Conservation (phyloP, 805 yeast genomes). For the Novakomyces olei region DNA sequence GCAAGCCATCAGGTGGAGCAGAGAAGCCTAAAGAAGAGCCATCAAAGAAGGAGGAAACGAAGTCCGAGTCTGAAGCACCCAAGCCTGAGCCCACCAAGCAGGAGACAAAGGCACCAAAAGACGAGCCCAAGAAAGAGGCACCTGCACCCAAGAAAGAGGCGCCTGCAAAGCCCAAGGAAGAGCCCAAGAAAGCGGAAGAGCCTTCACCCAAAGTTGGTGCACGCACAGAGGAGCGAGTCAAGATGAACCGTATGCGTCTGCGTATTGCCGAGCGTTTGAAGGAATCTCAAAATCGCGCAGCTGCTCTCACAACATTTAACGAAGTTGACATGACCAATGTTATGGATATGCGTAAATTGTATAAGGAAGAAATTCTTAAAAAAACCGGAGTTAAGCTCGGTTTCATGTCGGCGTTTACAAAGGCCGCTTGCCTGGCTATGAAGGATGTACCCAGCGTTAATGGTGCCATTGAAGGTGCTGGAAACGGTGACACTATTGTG, state of each 20-base stretch:
- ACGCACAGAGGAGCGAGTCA: constrained; percentile 57
- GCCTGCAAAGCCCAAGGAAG: constrained; percentile 14
- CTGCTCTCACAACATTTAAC: constrained; percentile 91
- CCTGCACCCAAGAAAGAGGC: constrained; percentile 14
- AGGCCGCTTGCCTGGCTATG: constrained; percentile 80
- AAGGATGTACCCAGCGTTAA: constrained; percentile 88
- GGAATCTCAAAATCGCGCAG: constrained; percentile 98
- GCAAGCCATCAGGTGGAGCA: constrained; percentile 21
- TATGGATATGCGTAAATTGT: constrained; percentile 82
- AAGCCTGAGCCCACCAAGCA: constrained; percentile 10
- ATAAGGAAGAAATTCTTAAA: constrained; percentile 90
- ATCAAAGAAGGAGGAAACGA: too few species aligned
- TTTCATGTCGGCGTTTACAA: constrained; percentile 95
- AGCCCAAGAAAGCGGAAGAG: constrained; percentile 17
- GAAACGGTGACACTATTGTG: constrained; percentile 68
- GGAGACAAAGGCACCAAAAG: constrained; percentile 7
- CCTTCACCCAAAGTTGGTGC: constrained; percentile 13
- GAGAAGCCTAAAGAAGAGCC: constrained; percentile 13
- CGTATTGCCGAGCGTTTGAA: constrained; percentile 97
- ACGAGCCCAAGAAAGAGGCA: constrained; percentile 11
- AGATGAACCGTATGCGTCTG: constrained; percentile 98
- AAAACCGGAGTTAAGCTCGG: constrained; percentile 88
- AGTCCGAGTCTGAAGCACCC: constrained; percentile 11
- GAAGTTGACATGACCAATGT: constrained; percentile 91
- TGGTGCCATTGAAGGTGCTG: constrained; percentile 61